phyloP scores from a whole-genome alignment of 1,139 yeast genomes.

The Zygosaccharomyces sapae region DNA sequence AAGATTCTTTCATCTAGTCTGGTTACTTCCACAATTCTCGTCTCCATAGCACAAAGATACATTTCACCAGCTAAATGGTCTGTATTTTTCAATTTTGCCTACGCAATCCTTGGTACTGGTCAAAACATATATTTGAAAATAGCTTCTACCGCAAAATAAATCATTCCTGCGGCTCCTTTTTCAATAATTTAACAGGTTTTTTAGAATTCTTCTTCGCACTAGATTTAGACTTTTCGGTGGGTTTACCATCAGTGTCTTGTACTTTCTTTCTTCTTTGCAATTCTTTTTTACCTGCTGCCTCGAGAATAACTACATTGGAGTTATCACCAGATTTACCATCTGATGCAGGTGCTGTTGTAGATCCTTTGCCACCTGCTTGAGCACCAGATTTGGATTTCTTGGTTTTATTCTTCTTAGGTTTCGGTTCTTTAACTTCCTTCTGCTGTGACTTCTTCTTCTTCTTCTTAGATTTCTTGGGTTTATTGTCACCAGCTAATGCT shows the following conservation, averaged over 20 bases:
- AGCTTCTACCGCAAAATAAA: slow-evolving; percentile 26
- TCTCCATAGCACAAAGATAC: slow-evolving; percentile 67
- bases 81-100: slow-evolving; percentile 71
- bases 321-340: slow-evolving; percentile 8
- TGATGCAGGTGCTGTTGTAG: slow-evolving; percentile 6
- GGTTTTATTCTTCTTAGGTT: slow-evolving; percentile 3
- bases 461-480: slow-evolving; percentile 17
- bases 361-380: slow-evolving; percentile 10
- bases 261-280: slow-evolving; percentile 27
- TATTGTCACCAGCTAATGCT: slow-evolving; percentile 14
- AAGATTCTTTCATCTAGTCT: slow-evolving; percentile 54
- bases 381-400: neutral
- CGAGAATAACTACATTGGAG: slow-evolving; percentile 31
- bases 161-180: slow-evolving; percentile 7
- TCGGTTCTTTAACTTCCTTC: slow-evolving; percentile 1
- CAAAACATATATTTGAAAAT: slow-evolving; percentile 67
- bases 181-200: slow-evolving; percentile 7
- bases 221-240: slow-evolving; percentile 5
- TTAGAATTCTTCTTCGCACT: slow-evolving; percentile 1
- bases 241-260: slow-evolving; percentile 8
- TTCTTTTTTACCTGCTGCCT: slow-evolving; percentile 34
- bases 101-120: slow-evolving; percentile 69
- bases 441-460: slow-evolving; percentile 12
- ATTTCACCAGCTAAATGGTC: slow-evolving; percentile 78
- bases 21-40: slow-evolving; percentile 47